These are phyloP conservation scores for Solanum medicagineum DNA, from an alignment of 257 asterid species.

Conservation along the genomic window DNA sequence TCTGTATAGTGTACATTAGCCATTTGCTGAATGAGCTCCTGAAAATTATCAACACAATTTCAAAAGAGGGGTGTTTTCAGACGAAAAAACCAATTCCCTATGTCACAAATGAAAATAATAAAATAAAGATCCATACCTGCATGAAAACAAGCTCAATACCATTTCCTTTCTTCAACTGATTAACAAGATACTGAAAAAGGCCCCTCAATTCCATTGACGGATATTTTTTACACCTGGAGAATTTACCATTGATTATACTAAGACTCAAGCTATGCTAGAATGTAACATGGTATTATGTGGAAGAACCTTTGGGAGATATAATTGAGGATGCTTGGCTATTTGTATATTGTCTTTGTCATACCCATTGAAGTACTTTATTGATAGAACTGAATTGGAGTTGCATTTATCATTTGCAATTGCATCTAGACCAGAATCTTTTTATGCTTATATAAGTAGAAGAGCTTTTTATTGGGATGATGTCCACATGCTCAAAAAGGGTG, in stretches of 20 bases:
- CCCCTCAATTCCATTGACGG: slow-evolving; percentile 99
- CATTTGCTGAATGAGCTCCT: slow-evolving; percentile 99
- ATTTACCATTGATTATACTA: slow-evolving; percentile 1
- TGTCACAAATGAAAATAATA: neutral
- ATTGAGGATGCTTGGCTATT: no score
- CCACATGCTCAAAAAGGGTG: no score
- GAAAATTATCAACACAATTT: slow-evolving; percentile 19
- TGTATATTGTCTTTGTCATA: no score
- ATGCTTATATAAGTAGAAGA: no score
- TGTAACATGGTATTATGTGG: neutral
- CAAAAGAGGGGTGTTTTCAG: neutral
- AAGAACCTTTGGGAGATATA: no score
- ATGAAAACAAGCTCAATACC: slow-evolving; percentile 96
- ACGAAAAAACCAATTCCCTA: neutral
- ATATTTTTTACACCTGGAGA: slow-evolving; percentile 87
- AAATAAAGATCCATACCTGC: slow-evolving; percentile 39
- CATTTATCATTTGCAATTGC: no score
- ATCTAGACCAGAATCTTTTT: no score
- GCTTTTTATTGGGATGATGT: no score
- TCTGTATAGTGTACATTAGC: slow-evolving; percentile 98
- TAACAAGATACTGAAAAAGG: slow-evolving; percentile 93
- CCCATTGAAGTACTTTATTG: no score
- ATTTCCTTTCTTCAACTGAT: slow-evolving; percentile 91
- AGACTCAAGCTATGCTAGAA: neutral
- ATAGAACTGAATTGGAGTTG: no score